Conservation (phyloP, 345 rosid species). For the Citrus hindsii region DNA sequence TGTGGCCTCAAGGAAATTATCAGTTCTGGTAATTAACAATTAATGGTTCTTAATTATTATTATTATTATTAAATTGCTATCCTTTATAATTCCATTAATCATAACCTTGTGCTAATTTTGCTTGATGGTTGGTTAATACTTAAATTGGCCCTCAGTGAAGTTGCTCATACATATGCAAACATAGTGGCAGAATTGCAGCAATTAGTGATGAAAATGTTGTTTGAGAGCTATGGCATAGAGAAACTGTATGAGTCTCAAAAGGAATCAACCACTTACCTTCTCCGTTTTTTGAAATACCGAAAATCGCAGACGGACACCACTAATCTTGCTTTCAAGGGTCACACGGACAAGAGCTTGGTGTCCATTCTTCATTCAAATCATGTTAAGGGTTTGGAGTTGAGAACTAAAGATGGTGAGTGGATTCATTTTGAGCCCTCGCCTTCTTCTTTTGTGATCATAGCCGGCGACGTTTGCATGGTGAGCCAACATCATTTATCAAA, state of each 20-base stretch:
- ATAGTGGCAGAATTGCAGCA: conserved; percentile 40
- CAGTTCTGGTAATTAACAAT: conserved; percentile 29
- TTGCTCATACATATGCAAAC: conserved; percentile 34
- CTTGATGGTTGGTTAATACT: not conserved
- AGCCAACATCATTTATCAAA: not conserved
- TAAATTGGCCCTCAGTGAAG: conserved; percentile 22
- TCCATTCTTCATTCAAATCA: conserved; percentile 63
- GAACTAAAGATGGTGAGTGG: conserved; percentile 48
- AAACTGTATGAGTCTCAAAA: conserved; percentile 32
- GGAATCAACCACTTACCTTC: conserved; percentile 44
- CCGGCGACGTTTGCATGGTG: conserved; percentile 67
- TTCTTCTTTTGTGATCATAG: conserved; percentile 40
- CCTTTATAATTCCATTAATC: not conserved
- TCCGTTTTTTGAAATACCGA: conserved; percentile 47
- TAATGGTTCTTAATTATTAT: not conserved
- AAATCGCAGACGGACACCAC: conserved; percentile 38
- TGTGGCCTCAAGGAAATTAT: conserved; percentile 53
- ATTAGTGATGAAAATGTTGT: conserved; percentile 46
- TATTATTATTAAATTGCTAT: too few species aligned
- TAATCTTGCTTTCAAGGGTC: conserved; percentile 44
- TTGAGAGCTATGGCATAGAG: conserved; percentile 52
- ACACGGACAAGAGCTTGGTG: conserved; percentile 62
- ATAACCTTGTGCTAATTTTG: not conserved
- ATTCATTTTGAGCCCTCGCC: conserved; percentile 48
- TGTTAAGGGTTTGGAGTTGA: conserved; percentile 46